Evolutionary conservation across 1,284 basidiomycete species (phyloP).

Genomic region (Pisolithus thermaeus): DNA sequence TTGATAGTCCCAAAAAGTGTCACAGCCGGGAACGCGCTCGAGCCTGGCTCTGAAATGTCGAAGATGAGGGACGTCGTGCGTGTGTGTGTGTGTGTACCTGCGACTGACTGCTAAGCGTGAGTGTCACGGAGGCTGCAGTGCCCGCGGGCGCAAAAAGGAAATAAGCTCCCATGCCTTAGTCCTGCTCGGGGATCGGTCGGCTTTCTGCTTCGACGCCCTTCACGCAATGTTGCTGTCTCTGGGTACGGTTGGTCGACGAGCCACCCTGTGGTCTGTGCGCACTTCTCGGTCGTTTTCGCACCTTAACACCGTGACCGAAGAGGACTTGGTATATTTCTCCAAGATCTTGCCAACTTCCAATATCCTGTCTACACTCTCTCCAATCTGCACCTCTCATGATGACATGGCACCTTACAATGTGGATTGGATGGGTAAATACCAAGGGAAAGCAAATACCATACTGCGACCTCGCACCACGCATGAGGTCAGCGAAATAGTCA

Average conservation of each 20-base stretch:
- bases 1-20: neutral
- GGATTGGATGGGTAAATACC: conserved; percentile 98
- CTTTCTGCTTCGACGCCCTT: conserved; percentile 1
- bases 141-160: neutral
- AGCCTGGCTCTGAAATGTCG: neutral
- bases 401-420: conserved; percentile 83
- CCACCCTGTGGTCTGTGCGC: conserved; percentile 14
- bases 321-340: conserved; percentile 60
- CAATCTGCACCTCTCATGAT: conserved; percentile 41
- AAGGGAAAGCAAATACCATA: conserved; percentile 78
- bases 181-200: neutral
- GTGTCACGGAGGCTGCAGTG: neutral
- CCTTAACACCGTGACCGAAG: conserved; percentile 43
- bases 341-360: conserved; percentile 53
- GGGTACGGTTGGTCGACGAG: neutral
- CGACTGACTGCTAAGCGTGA: too few species aligned
- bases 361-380: conserved; percentile 60
- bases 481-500: conserved; percentile 85
- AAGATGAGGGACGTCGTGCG: neutral
- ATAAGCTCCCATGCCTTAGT: neutral
- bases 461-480: conserved; percentile 85
- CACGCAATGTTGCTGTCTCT: conserved; percentile 3
- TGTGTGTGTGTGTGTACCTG: neutral
- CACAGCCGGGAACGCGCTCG: neutral
- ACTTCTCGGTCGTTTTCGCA: conserved; percentile 17